Conservation (phyloP, 2,329 filamentous ascomycete genomes). For the Ascochyta viciae-villosae region DNA sequence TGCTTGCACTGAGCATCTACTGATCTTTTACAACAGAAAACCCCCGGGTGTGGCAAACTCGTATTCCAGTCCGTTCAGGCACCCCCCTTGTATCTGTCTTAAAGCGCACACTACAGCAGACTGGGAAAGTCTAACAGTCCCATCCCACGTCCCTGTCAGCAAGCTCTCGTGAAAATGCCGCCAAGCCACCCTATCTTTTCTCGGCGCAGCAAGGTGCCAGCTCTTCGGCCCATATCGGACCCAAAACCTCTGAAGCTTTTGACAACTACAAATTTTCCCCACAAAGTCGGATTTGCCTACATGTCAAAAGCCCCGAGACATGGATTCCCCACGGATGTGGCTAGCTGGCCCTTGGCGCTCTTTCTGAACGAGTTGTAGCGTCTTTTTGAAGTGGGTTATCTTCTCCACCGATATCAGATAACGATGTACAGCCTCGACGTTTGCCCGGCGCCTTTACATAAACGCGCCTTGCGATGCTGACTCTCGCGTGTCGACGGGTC, state of each 20-base stretch:
- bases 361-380: slow-evolving; percentile 8
- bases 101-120: not conserved
- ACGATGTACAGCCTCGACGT: slow-evolving; percentile 4
- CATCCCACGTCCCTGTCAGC: slow-evolving; percentile 9
- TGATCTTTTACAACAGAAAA: too few relatives aligned
- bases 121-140: not conserved
- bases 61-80: too few relatives aligned
- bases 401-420: slow-evolving; percentile 20
- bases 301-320: not conserved
- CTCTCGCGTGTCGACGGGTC: slow-evolving; percentile 4
- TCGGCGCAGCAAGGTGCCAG: not conserved
- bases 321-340: not conserved
- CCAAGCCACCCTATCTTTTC: not conserved
- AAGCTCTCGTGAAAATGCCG: slow-evolving; percentile 1
- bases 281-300: slow-evolving; percentile 3
- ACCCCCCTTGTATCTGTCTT: too few relatives aligned
- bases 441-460: slow-evolving; percentile 16
- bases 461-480: slow-evolving; percentile 3
- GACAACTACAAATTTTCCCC: not conserved
- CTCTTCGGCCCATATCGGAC: slow-evolving; percentile 13
- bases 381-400: slow-evolving; percentile 4
- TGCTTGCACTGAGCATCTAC: too few relatives aligned
- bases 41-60: too few relatives aligned
- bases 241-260: not conserved
- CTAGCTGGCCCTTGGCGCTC: slow-evolving; percentile 12